A percentile compares a stretch with the other conserved stretches of the same genome.
phyloP scores from a whole-genome alignment of 805 yeast species.

The Yamadazyma insecticola region DNA sequence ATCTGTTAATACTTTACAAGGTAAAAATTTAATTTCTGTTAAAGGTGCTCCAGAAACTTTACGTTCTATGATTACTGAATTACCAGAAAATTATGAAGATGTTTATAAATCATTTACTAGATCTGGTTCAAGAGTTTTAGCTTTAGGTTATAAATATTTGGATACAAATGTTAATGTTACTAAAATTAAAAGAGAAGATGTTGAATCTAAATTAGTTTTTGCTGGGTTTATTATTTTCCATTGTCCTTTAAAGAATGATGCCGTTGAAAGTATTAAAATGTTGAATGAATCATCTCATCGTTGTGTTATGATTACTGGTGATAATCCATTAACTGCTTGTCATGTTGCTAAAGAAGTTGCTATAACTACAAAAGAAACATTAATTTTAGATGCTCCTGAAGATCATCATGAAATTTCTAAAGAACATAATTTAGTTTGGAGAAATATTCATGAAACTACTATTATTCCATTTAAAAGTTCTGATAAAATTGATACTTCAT shows the following conservation, averaged over 20 bases:
- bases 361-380: slow-evolving; percentile 76
- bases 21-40: slow-evolving; percentile 68
- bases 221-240: slow-evolving; percentile 96
- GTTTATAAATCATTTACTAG: slow-evolving; percentile 87
- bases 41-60: slow-evolving; percentile 99
- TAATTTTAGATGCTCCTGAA: slow-evolving; percentile 84
- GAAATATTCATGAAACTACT: slow-evolving; percentile 73
- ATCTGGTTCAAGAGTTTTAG: slow-evolving; percentile 93
- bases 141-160: slow-evolving; percentile 81
- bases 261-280: slow-evolving; percentile 85
- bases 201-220: slow-evolving; percentile 71
- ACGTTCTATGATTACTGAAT: slow-evolving; percentile 61
- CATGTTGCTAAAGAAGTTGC: slow-evolving; percentile 94
- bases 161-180: slow-evolving; percentile 45
- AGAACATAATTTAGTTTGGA: slow-evolving; percentile 68
- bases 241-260: slow-evolving; percentile 94
- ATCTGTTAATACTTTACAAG: slow-evolving; percentile 40
- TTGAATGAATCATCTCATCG: slow-evolving; percentile 93
- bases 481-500: slow-evolving; percentile 48
- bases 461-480: slow-evolving; percentile 62
- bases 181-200: slow-evolving; percentile 64
- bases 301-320: slow-evolving; percentile 97
- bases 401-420: slow-evolving; percentile 47
- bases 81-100: slow-evolving; percentile 79
- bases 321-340: slow-evolving; percentile 95